Percentiles rank a stretch among this genome's conserved stretches.
Evolutionary conservation across 2,329 filamentous ascomycete genomes (phyloP).

Genomic region (Penicillium sp.): DNA sequence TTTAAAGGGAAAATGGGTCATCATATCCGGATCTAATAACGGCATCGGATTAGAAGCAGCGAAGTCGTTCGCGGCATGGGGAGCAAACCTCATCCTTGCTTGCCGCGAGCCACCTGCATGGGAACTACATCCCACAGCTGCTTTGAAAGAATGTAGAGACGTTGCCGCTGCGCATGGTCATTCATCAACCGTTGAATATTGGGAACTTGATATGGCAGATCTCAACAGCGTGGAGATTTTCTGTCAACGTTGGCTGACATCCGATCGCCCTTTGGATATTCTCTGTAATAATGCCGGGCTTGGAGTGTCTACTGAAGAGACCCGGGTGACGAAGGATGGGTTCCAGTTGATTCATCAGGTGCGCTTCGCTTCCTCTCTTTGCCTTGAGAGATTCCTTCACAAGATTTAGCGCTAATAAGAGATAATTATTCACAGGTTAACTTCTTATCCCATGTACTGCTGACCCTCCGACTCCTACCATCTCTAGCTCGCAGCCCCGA

Average conservation of each 20-base stretch:
- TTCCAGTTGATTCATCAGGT: slow-evolving; percentile 18
- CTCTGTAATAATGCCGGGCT: slow-evolving; percentile 19
- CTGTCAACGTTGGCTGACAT: slow-evolving; percentile 10
- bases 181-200: slow-evolving; percentile 13
- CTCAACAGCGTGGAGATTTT: slow-evolving; percentile 16
- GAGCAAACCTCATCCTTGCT: slow-evolving; percentile 20
- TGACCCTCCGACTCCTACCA: slow-evolving; percentile 18
- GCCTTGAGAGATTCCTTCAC: background rate
- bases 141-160: slow-evolving; percentile 9
- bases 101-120: slow-evolving; percentile 17
- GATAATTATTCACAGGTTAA: slow-evolving; percentile 11
- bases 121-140: slow-evolving; percentile 13
- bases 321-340: slow-evolving; percentile 13
- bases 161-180: slow-evolving; percentile 9
- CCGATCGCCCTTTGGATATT: slow-evolving; percentile 13
- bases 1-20: slow-evolving; percentile 16
- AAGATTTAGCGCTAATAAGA: background rate
- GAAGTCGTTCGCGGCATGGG: slow-evolving; percentile 16
- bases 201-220: slow-evolving; percentile 17
- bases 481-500: slow-evolving; percentile 14
- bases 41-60: slow-evolving; percentile 17
- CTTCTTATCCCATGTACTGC: slow-evolving; percentile 16
- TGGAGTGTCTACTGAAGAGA: background rate
- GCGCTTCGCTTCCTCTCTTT: background rate
- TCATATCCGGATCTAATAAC: slow-evolving; percentile 18